Base-by-base conservation (phyloP, 371 early-diverging fungal genomes). In the Syncephalastrum monosporum region DNA sequence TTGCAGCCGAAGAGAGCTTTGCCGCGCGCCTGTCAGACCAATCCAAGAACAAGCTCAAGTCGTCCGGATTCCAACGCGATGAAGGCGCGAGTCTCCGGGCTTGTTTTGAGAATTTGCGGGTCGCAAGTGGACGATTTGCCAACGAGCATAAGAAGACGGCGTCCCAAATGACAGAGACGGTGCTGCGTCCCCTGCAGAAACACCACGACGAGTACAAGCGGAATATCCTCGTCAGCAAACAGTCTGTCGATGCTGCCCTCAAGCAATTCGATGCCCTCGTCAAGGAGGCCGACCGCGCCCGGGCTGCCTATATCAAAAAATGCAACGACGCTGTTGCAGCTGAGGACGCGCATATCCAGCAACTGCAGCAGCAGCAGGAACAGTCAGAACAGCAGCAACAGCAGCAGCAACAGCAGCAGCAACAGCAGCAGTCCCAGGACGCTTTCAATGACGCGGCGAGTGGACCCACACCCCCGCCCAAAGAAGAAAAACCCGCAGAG, bases 21-120 rank as follows among this genome's bases (percentile, higher is more conserved):
- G 85, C 82, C 2, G 71, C 50, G 38, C 77, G 73, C 44, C 69
- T 89, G 50, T 70, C 67, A 13, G 80, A 85, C 46, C 82, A 88
- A 57, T 76, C 82, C 2, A 75, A 64, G 47, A 45, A 55, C 1
- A 21, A 48, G 14, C 53, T 60, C 5, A 68, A 77, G 52, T 41
- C 71, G 2, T 63, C 75, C 12, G 91, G 89, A 3, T 91, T 91
- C 59, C 77, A 71, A 3, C 79, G 84, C 50, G 90, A 91, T 68
- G 91, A 89, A 43, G 91, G 91, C 2, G 91, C 89, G 7, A 81
- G 83, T 5, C 72, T 91, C 51, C 74, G 80, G 53, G 81, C 74
- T 23, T 87, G 85, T 15, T 91, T 82, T 59, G 81, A 77, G 52
- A 82, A 82, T 14, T 61, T 91, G 16, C 81, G 84, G 49, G 57